Percentiles rank a stretch among this genome's conserved stretches.
Conservation (phyloP, 1,284 basidiomycete species). For the Earliella scabrosa region DNA sequence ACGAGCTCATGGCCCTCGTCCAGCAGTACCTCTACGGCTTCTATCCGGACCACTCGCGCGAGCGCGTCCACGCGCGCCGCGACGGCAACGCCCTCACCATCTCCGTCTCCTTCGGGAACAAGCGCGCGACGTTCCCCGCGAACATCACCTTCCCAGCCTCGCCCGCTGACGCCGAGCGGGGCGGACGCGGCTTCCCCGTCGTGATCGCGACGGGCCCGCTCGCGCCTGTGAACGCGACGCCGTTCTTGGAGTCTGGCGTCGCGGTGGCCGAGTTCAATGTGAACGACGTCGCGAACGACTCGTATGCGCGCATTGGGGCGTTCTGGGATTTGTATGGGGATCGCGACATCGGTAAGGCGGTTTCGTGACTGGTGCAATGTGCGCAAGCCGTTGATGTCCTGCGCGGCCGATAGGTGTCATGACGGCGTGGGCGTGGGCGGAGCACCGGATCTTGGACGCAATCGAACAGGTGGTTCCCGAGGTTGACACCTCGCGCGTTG, state of each 20-base stretch:
- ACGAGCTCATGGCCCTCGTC: slow-evolving; percentile 16
- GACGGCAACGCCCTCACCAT: slow-evolving; percentile 10
- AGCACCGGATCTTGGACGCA: slow-evolving; percentile 17
- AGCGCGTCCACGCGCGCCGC: slow-evolving; percentile 12
- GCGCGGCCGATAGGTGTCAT: too few species aligned
- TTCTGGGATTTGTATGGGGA: slow-evolving; percentile 17
- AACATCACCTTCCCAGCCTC: slow-evolving; percentile 10
- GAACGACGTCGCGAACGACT: slow-evolving; percentile 15
- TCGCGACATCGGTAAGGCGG: slow-evolving; percentile 15
- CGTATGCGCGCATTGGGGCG: slow-evolving; percentile 11
- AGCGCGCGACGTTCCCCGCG: slow-evolving; percentile 10
- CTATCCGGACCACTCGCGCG: slow-evolving; percentile 16
- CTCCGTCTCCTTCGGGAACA: slow-evolving; percentile 3
- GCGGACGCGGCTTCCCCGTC: slow-evolving; percentile 5
- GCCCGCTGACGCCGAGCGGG: neutral
- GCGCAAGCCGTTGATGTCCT: too few species aligned
- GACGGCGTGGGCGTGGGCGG: slow-evolving; percentile 20
- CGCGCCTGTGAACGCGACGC: slow-evolving; percentile 7
- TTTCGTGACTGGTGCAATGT: neutral
- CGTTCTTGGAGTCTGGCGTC: slow-evolving; percentile 18
- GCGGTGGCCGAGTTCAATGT: slow-evolving; percentile 17
- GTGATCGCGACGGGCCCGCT: slow-evolving; percentile 16
- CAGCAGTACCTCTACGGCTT: slow-evolving; percentile 20
- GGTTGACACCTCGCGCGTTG: slow-evolving; percentile 13
- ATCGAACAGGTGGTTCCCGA: slow-evolving; percentile 17